phyloP scores from a whole-genome alignment of 73 alveolate genomes.

The Symbiodinium pilosum region DNA sequence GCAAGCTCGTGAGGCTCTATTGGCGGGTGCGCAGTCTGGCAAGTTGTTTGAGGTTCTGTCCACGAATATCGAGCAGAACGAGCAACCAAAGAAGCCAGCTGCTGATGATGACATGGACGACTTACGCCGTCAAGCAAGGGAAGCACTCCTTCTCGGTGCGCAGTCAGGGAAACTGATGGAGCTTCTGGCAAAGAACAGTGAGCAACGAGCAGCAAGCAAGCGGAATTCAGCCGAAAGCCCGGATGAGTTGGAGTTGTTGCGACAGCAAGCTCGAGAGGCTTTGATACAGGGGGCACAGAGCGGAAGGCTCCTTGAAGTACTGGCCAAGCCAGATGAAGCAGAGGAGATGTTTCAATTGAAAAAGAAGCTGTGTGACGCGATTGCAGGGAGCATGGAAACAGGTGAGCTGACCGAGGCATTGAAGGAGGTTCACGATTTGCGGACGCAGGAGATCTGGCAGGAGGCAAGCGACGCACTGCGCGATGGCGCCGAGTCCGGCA shows the following conservation, averaged over 20 bases:
- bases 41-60: constrained; percentile 28
- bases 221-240: neutral
- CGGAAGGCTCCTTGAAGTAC: constrained; percentile 51
- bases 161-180: constrained; percentile 52
- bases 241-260: constrained; percentile 25
- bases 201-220: neutral
- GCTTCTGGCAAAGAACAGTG: neutral
- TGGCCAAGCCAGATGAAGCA: constrained; percentile 19
- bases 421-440: neutral
- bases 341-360: constrained; percentile 8
- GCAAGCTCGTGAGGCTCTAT: neutral
- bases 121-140: constrained; percentile 52
- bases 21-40: constrained; percentile 38
- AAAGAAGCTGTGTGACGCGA: neutral
- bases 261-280: constrained; percentile 65
- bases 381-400: constrained; percentile 1
- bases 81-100: neutral
- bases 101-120: constrained; percentile 46
- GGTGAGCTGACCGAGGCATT: constrained; percentile 26
- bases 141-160: constrained; percentile 29
- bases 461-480: constrained; percentile 42
- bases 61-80: neutral
- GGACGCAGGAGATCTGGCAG: neutral
- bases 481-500: constrained; percentile 48
- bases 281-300: constrained; percentile 33